Percentiles rank a stretch among this genome's conserved stretches.
Evolutionary conservation across 1,284 basidiomycete species (phyloP).

Genomic region (Puccinia triticina): DNA sequence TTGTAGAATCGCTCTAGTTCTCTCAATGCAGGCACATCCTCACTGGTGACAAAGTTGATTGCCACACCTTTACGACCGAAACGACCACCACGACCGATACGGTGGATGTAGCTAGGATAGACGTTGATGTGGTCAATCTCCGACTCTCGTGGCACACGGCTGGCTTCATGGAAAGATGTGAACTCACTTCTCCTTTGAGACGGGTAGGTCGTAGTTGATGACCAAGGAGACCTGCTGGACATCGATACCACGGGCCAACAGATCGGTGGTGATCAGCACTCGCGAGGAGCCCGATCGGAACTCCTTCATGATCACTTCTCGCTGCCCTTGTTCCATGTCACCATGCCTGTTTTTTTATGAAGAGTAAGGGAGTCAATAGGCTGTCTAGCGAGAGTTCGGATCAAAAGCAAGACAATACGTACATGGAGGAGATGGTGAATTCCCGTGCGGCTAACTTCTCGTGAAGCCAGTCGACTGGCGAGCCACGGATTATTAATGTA

Average conservation of each 20-base stretch:
- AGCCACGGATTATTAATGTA: not conserved
- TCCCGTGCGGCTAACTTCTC: slow-evolving; percentile 97
- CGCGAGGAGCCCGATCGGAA: slow-evolving; percentile 94
- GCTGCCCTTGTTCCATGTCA: slow-evolving; percentile 98
- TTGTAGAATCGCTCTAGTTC: slow-evolving; percentile 49
- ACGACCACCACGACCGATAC: slow-evolving; percentile 91
- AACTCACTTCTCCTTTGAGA: slow-evolving; percentile 52
- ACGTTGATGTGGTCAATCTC: slow-evolving; percentile 66
- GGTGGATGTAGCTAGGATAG: slow-evolving; percentile 98
- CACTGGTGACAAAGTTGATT: slow-evolving; percentile 52
- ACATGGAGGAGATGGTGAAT: slow-evolving; percentile 90
- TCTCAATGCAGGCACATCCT: slow-evolving; percentile 43
- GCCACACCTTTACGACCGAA: slow-evolving; percentile 85
- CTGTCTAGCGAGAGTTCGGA: slow-evolving; percentile 7
- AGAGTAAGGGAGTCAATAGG: slow-evolving; percentile 39
- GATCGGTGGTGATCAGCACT: slow-evolving; percentile 93
- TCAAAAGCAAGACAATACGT: slow-evolving; percentile 29
- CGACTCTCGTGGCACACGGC: slow-evolving; percentile 54
- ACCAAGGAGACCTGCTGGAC: slow-evolving; percentile 97
- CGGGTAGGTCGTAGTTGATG: slow-evolving; percentile 93
- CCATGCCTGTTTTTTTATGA: slow-evolving; percentile 68
- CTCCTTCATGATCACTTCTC: slow-evolving; percentile 98
- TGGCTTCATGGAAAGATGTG: slow-evolving; percentile 20
- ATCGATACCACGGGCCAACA: slow-evolving; percentile 98
- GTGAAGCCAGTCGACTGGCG: slow-evolving; percentile 93